Evolutionary conservation across 768 basidiomycete genomes (phyloP).

Genomic region (Pisolithus tinctorius): DNA sequence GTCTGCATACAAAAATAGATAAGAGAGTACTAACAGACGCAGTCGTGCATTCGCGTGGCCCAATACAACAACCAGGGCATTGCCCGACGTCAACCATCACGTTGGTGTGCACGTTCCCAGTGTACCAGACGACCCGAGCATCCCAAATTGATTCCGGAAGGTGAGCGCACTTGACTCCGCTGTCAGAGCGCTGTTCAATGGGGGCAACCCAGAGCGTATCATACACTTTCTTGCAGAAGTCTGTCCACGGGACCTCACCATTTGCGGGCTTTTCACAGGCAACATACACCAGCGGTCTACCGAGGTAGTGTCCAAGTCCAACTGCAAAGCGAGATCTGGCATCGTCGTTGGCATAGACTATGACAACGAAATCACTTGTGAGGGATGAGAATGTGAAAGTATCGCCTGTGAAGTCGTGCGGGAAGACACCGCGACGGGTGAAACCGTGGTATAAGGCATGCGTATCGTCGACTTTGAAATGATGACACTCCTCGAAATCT

Average conservation of each 20-base stretch:
- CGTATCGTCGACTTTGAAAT: background rate
- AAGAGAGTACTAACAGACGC: background rate
- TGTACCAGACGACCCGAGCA: background rate
- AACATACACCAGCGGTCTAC: background rate
- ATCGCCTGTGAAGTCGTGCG: background rate
- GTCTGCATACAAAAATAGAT: background rate
- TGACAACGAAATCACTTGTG: background rate
- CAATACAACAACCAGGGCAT: background rate
- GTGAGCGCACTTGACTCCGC: background rate
- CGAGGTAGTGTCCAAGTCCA: background rate
- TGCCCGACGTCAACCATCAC: background rate
- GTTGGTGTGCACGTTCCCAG: background rate
- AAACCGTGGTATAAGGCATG: background rate
- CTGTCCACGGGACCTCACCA: background rate
- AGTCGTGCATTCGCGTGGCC: background rate
- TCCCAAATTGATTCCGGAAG: background rate
- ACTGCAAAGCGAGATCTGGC: background rate
- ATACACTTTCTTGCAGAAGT: background rate
- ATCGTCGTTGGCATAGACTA: background rate
- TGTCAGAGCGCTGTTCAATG: too few relatives aligned
- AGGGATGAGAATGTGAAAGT: background rate
- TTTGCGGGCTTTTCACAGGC: background rate
- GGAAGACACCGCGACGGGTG: background rate
- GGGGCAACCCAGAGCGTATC: background rate
- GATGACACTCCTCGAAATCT: too few relatives aligned